These are phyloP conservation scores for Lachnellula subtilissima DNA, from an alignment of 2,329 filamentous ascomycete genomes.

Conservation along the genomic window DNA sequence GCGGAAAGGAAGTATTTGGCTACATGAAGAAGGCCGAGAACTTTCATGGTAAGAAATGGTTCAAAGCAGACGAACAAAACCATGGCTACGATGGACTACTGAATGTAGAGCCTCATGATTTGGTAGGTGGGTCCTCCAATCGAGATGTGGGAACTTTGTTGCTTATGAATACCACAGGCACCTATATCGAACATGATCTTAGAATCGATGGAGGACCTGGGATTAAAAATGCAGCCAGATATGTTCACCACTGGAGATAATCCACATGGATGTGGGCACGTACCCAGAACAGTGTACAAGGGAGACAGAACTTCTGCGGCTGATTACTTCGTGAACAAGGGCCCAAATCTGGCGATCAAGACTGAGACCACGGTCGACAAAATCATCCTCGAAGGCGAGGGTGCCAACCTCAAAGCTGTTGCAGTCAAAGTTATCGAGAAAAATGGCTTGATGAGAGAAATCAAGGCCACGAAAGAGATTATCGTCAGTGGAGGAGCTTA, in stretches of 20 bases:
- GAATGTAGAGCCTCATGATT: slow-evolving; percentile 52
- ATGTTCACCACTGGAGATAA: slow-evolving; percentile 53
- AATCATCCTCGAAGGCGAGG: slow-evolving; percentile 40
- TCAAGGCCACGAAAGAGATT: slow-evolving; percentile 42
- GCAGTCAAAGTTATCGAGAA: slow-evolving; percentile 41
- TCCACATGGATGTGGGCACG: slow-evolving; percentile 52
- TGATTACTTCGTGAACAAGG: slow-evolving; percentile 44
- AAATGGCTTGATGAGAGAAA: slow-evolving; percentile 34
- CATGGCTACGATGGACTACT: slow-evolving; percentile 51
- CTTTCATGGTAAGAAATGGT: slow-evolving; percentile 55
- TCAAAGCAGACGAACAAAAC: slow-evolving; percentile 41
- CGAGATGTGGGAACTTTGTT: background rate
- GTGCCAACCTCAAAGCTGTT: slow-evolving; percentile 38
- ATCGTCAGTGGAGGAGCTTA: slow-evolving; percentile 45
- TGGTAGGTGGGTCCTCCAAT: slow-evolving; percentile 32
- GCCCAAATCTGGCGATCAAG: slow-evolving; percentile 36
- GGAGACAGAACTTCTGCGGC: slow-evolving; percentile 49
- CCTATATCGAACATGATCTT: slow-evolving; percentile 52
- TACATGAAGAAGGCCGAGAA: slow-evolving; percentile 56
- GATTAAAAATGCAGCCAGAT: slow-evolving; percentile 50
- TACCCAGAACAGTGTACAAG: slow-evolving; percentile 46
- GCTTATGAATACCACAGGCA: slow-evolving; percentile 8
- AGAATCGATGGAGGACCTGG: slow-evolving; percentile 50
- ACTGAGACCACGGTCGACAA: slow-evolving; percentile 48
- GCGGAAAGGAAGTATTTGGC: slow-evolving; percentile 50